phyloP scores from a whole-genome alignment of 306 rosid genomes.

The Ziziphus jujuba region DNA sequence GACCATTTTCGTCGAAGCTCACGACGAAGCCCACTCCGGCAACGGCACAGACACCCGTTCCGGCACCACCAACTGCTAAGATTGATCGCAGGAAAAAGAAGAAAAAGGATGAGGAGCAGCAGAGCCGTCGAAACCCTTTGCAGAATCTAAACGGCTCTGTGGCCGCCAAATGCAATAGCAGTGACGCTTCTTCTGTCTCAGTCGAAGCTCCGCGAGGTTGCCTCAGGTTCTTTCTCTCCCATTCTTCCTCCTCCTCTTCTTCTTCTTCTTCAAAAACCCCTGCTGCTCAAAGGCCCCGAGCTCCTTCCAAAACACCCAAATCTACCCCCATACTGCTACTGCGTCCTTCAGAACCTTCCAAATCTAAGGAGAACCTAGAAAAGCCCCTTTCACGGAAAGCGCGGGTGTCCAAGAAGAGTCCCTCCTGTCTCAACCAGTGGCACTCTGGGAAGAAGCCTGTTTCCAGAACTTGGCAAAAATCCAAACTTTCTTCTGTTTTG shows the following conservation, averaged over 20 bases:
- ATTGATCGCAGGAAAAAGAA: conserved; percentile 22
- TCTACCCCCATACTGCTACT: conserved; percentile 31
- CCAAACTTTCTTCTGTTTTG: conserved; percentile 33
- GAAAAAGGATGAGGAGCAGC: conserved; percentile 18
- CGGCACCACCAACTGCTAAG: too few relatives aligned
- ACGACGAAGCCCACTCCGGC: conserved; percentile 41
- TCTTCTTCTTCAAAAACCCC: conserved; percentile 49
- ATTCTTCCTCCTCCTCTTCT: conserved; percentile 51
- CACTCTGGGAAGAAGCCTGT: conserved; percentile 53
- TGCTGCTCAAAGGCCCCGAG: conserved; percentile 29
- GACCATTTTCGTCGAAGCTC: conserved; percentile 45
- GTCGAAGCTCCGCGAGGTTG: conserved; percentile 67
- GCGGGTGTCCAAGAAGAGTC: conserved; percentile 30
- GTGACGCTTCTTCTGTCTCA: conserved; percentile 53
- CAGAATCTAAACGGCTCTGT: conserved; percentile 50
- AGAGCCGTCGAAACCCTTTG: conserved; percentile 46
- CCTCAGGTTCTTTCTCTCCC: conserved; percentile 64
- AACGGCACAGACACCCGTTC: conserved; percentile 13
- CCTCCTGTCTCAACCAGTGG: conserved; percentile 62
- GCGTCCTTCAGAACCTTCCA: conserved; percentile 32
- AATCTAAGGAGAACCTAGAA: conserved; percentile 43
- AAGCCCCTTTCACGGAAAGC: conserved; percentile 25
- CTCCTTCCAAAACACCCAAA: conserved; percentile 46
- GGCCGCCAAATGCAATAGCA: conserved; percentile 36
- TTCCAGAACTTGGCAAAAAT: conserved; percentile 35